Evolutionary conservation across 768 basidiomycete species (phyloP).

Genomic region (Coprinopsis cinerea): DNA sequence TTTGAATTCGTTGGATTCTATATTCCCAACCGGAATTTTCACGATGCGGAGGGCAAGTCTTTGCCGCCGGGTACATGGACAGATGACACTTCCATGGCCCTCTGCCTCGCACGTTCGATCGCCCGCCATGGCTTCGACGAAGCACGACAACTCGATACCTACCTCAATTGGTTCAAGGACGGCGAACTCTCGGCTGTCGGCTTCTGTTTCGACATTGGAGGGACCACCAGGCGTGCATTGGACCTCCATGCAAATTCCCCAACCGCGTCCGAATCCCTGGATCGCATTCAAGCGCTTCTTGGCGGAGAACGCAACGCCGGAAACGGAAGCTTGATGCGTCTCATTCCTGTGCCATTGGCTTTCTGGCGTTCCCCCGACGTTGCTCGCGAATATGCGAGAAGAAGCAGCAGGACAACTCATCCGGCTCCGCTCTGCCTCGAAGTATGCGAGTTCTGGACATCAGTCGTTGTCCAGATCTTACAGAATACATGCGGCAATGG

Average conservation of each 20-base stretch:
- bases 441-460: conserved; percentile 37
- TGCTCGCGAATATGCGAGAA: conserved; percentile 27
- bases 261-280: conserved; percentile 16
- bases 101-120: conserved; percentile 38
- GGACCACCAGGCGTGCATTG: conserved; percentile 29
- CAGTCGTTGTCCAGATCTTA: conserved; percentile 29
- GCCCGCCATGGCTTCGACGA: conserved; percentile 29
- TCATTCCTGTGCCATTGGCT: conserved; percentile 36
- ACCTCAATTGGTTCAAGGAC: conserved; percentile 25
- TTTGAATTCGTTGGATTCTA: conserved; percentile 32
- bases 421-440: conserved; percentile 35
- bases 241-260: conserved; percentile 19
- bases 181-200: conserved; percentile 31
- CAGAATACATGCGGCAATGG: conserved; percentile 12
- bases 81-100: conserved; percentile 43
- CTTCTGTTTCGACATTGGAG: conserved; percentile 36
- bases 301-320: conserved; percentile 23
- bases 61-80: conserved; percentile 38
- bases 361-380: conserved; percentile 32
- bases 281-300: conserved; percentile 24
- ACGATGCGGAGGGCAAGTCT: not conserved
- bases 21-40: conserved; percentile 33
- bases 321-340: conserved; percentile 43
- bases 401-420: conserved; percentile 39
- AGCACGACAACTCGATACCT: conserved; percentile 29